These are phyloP conservation scores for Persicaria maculosa DNA, from an alignment of 148 eudicot species.

Conservation along the genomic window DNA sequence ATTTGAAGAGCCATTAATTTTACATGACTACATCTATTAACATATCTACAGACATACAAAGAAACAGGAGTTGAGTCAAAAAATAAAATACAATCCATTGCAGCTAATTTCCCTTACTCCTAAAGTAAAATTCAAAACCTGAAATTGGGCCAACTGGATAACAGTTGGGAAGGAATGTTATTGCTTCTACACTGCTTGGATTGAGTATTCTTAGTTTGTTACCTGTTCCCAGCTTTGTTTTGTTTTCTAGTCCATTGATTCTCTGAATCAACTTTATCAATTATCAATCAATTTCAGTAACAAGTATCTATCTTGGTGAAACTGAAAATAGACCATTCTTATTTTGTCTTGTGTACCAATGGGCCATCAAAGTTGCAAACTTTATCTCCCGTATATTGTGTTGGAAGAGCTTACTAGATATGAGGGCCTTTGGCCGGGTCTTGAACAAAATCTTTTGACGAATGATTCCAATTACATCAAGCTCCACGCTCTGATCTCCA, in stretches of 20 bases:
- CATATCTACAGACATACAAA: neutral
- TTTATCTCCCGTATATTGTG: neutral
- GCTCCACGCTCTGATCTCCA: constrained; percentile 30
- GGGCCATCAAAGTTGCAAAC: neutral
- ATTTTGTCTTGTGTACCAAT: neutral
- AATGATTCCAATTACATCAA: constrained; percentile 78
- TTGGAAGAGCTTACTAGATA: constrained; percentile 38
- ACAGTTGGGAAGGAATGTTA: neutral
- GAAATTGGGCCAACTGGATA: neutral
- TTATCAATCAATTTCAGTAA: neutral
- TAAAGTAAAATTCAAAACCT: neutral
- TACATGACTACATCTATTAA: neutral
- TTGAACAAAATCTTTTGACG: constrained; percentile 83
- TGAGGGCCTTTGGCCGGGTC: constrained; percentile 86
- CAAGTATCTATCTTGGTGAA: too few relatives aligned
- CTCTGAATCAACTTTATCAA: neutral
- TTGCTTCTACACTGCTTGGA: neutral
- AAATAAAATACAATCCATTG: neutral
- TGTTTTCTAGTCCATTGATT: neutral
- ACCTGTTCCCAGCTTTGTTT: neutral
- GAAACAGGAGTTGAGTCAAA: neutral
- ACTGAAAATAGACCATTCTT: too few relatives aligned
- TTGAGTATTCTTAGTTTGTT: too few relatives aligned
- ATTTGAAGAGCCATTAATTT: neutral
- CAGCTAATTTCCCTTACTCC: neutral